Conservation (phyloP, 2,329 filamentous ascomycete genomes). For the Botrytis sinoallii region DNA sequence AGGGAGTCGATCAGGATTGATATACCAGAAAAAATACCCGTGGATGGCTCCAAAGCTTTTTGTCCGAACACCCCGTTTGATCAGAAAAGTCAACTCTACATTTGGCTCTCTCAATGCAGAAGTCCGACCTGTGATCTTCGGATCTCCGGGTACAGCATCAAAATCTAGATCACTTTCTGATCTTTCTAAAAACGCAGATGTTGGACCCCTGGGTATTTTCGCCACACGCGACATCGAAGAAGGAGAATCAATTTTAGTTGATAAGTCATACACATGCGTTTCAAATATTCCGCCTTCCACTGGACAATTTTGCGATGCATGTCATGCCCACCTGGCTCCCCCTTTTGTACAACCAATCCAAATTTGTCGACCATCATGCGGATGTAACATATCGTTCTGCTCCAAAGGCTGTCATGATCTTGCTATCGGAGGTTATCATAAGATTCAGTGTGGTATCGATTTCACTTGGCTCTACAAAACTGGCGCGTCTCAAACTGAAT, state of each 20-base stretch:
- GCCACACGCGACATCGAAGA: slow-evolving; percentile 29
- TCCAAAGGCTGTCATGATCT: slow-evolving; percentile 26
- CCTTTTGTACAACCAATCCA: slow-evolving; percentile 21
- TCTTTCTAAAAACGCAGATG: slow-evolving; percentile 21
- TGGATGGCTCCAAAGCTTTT: slow-evolving; percentile 31
- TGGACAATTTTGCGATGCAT: slow-evolving; percentile 31
- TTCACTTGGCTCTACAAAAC: slow-evolving; percentile 29
- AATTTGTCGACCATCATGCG: slow-evolving; percentile 24
- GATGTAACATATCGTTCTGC: slow-evolving; percentile 30
- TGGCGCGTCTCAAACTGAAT: slow-evolving; percentile 10
- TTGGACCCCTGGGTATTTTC: slow-evolving; percentile 34
- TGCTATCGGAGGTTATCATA: slow-evolving; percentile 30
- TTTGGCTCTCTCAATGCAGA: slow-evolving; percentile 19
- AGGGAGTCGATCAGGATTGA: slow-evolving; percentile 22
- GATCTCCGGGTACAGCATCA: neutral
- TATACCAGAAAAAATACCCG: slow-evolving; percentile 32
- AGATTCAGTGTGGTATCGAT: slow-evolving; percentile 29
- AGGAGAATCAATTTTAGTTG: slow-evolving; percentile 30
- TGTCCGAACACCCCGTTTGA: slow-evolving; percentile 22
- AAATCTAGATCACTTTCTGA: neutral
- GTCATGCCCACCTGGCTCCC: slow-evolving; percentile 24
- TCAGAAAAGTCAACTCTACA: slow-evolving; percentile 26
- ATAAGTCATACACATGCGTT: slow-evolving; percentile 24
- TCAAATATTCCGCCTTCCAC: slow-evolving; percentile 23
- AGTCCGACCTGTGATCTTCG: slow-evolving; percentile 27